Conservation (phyloP, 805 yeast species). For the Torulaspora quercuum region DNA sequence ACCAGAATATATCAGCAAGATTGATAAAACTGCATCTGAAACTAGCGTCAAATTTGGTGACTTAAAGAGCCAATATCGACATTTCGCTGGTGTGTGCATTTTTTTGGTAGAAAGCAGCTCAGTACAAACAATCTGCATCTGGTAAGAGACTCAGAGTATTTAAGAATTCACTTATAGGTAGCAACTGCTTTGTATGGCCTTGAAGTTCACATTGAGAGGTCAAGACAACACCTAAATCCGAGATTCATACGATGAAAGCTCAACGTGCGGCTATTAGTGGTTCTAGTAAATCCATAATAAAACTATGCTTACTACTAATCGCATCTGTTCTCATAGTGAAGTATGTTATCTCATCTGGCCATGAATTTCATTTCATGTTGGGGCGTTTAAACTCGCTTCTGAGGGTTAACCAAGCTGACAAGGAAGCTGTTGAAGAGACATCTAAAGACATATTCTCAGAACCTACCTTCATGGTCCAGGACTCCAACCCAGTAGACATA, state of each 20-base stretch:
- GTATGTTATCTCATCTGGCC: background rate
- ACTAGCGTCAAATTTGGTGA: no score
- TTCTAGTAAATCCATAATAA: background rate
- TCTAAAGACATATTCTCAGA: slow-evolving; percentile 17
- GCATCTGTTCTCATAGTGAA: background rate
- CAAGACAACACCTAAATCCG: no score
- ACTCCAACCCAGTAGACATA: slow-evolving; percentile 26
- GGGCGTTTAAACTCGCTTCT: background rate
- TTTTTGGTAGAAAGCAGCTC: no score
- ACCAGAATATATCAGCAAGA: no score
- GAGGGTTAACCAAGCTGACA: background rate
- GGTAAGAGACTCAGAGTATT: no score
- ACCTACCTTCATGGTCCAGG: slow-evolving; percentile 23
- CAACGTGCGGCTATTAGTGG: background rate
- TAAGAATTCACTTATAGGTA: no score
- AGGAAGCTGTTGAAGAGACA: background rate
- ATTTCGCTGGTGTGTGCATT: no score
- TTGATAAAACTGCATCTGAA: no score
- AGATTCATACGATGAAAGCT: slow-evolving; percentile 1
- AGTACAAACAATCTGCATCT: no score
- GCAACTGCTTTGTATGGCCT: no score
- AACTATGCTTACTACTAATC: slow-evolving; percentile 4
- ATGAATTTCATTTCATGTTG: background rate
- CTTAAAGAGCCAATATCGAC: no score
- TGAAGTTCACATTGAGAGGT: no score